Evolutionary conservation across 2,329 filamentous ascomycete species (phyloP).

Genomic region (Penicillium sp.): DNA sequence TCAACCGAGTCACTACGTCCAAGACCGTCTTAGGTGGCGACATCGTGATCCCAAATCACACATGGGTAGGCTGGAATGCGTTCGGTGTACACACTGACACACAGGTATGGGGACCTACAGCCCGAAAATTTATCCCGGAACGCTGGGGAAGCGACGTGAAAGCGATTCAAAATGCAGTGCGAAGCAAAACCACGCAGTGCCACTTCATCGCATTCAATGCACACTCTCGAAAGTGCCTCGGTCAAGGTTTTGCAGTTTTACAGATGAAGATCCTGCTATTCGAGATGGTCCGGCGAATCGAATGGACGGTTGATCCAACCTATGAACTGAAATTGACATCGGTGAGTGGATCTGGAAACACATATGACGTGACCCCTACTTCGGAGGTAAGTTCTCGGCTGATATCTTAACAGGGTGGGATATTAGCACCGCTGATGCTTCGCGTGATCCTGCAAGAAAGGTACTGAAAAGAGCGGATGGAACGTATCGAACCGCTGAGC

Average conservation of each 20-base stretch:
- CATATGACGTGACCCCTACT: not conserved
- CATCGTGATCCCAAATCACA: slow-evolving; percentile 37
- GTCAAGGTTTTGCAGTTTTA: slow-evolving; percentile 30
- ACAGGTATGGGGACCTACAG: slow-evolving; percentile 32
- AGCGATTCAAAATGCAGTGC: slow-evolving; percentile 27
- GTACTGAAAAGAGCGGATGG: not conserved
- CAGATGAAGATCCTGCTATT: slow-evolving; percentile 28
- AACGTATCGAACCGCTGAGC: not conserved
- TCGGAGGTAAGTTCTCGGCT: not conserved
- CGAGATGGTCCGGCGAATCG: slow-evolving; percentile 21
- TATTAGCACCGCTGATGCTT: slow-evolving; percentile 24
- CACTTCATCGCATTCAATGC: slow-evolving; percentile 34
- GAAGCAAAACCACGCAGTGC: slow-evolving; percentile 26
- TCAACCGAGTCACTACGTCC: slow-evolving; percentile 44
- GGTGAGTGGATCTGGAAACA: slow-evolving; percentile 15
- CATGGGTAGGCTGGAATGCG: slow-evolving; percentile 45
- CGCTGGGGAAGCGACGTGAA: slow-evolving; percentile 38
- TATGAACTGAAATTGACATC: slow-evolving; percentile 28
- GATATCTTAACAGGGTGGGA: slow-evolving; percentile 20
- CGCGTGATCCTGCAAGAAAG: slow-evolving; percentile 13
- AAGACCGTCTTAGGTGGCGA: slow-evolving; percentile 27
- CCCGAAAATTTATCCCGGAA: slow-evolving; percentile 36
- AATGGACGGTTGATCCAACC: slow-evolving; percentile 22
- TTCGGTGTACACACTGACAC: slow-evolving; percentile 43
- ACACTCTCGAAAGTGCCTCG: slow-evolving; percentile 30